phyloP scores from a whole-genome alignment of 2,329 filamentous ascomycete species.

The Microdochium trichocladiopsis region DNA sequence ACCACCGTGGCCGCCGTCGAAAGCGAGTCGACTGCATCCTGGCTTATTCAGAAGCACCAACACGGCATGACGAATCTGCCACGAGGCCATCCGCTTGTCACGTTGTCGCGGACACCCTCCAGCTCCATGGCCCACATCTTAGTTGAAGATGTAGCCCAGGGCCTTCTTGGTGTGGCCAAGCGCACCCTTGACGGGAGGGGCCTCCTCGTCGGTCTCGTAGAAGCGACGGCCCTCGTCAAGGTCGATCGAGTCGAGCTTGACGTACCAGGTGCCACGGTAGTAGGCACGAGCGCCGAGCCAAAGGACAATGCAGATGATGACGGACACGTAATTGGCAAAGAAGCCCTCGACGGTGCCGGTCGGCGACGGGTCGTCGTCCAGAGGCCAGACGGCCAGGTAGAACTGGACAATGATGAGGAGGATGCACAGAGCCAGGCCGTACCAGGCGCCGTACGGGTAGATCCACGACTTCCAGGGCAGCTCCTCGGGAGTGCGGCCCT shows the following conservation, averaged over 20 bases:
- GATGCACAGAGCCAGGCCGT: constrained; percentile 33
- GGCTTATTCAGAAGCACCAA: no score
- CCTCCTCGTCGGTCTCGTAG: constrained; percentile 13
- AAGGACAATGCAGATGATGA: constrained; percentile 31
- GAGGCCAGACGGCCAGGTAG: constrained; percentile 37
- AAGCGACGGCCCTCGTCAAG: constrained; percentile 15
- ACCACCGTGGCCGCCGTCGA: no score
- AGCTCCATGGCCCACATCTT: no score
- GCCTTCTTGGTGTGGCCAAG: constrained; percentile 7
- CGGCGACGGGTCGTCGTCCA: constrained; percentile 17
- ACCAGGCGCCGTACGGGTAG: constrained; percentile 33
- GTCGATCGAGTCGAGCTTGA: constrained; percentile 13
- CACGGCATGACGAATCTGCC: no score
- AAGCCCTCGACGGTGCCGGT: constrained; percentile 26
- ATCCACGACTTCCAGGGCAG: constrained; percentile 35
- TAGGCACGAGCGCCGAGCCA: constrained; percentile 31
- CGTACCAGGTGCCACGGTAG: constrained; percentile 26
- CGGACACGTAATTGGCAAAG: constrained; percentile 38
- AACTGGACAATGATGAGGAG: constrained; percentile 37
- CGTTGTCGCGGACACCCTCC: no score
- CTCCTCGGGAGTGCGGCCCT: constrained; percentile 25
- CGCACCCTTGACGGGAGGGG: constrained; percentile 4
- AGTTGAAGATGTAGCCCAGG: constrained; percentile 7
- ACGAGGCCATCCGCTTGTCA: no score
- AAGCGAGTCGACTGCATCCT: no score